Evolutionary conservation across 176 grass and related monocot species (phyloP).

Genomic region (Ensete glaucum): DNA sequence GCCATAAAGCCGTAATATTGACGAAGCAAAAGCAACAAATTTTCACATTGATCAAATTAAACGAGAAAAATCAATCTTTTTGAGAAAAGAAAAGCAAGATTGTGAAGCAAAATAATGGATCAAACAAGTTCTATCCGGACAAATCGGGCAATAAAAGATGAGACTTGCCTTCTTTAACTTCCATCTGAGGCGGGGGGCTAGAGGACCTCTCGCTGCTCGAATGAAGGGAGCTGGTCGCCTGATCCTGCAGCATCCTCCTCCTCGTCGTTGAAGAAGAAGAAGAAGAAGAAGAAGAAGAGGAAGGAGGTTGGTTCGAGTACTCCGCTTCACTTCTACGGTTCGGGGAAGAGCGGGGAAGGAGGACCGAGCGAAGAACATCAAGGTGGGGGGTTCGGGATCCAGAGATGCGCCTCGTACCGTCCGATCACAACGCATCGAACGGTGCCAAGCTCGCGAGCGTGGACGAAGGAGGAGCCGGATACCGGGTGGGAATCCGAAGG

Average conservation of each 20-base stretch:
- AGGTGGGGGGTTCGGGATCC: slow-evolving; percentile 25
- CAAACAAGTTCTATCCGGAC: background rate
- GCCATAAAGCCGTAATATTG: background rate
- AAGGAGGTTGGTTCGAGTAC: background rate
- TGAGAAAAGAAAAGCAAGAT: background rate
- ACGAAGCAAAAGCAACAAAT: background rate
- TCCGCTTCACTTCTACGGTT: background rate
- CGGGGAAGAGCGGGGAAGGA: background rate
- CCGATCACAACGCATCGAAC: slow-evolving; percentile 35
- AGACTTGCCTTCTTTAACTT: slow-evolving; percentile 62
- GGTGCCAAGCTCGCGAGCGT: slow-evolving; percentile 8
- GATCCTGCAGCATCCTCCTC: slow-evolving; percentile 60
- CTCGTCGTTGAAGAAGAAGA: background rate
- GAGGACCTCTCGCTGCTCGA: slow-evolving; percentile 99
- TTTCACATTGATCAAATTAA: background rate
- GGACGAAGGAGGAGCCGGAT: slow-evolving; percentile 30
- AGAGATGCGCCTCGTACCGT: slow-evolving; percentile 15
- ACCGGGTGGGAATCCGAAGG: slow-evolving; percentile 47
- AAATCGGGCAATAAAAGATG: background rate
- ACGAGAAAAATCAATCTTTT: background rate
- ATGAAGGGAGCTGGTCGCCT: slow-evolving; percentile 60
- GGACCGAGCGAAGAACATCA: background rate
- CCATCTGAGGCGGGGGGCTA: slow-evolving; percentile 65
- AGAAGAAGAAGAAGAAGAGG: background rate
- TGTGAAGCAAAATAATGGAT: background rate